Evolutionary conservation across 1,284 basidiomycete species (phyloP).

Genomic region (Ceratobasidium sp.): DNA sequence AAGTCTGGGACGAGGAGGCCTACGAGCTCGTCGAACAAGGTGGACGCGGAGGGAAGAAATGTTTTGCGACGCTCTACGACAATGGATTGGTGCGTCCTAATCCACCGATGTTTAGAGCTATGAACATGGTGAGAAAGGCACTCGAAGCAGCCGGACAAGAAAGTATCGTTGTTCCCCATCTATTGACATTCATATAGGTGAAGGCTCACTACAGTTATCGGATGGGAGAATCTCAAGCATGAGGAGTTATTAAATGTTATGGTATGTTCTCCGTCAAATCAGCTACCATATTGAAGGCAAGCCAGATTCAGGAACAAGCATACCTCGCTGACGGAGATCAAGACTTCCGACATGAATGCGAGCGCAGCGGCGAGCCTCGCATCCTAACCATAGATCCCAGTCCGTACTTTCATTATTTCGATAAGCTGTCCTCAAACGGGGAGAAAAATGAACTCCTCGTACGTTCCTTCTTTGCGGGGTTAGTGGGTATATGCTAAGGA

Average conservation of each 20-base stretch:
- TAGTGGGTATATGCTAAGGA: background rate
- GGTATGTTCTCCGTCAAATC: too few relatives aligned
- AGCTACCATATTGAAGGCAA: too few relatives aligned
- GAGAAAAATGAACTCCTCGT: constrained; percentile 24
- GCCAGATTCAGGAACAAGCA: constrained; percentile 42
- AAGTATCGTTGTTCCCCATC: constrained; percentile 55
- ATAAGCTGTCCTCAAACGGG: constrained; percentile 11
- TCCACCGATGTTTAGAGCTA: constrained; percentile 73
- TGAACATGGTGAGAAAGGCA: constrained; percentile 67
- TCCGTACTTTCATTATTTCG: constrained; percentile 20
- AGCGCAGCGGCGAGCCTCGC: constrained; percentile 62
- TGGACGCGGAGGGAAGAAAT: constrained; percentile 65
- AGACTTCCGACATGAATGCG: constrained; percentile 44
- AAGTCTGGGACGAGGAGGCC: constrained; percentile 71
- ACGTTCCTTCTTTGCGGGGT: constrained; percentile 40
- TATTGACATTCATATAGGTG: background rate
- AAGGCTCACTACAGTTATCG: constrained; percentile 52
- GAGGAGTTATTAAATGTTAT: constrained; percentile 37
- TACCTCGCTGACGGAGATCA: constrained; percentile 48
- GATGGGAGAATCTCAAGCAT: constrained; percentile 51
- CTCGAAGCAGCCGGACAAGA: constrained; percentile 74
- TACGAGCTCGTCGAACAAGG: constrained; percentile 68
- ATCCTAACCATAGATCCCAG: constrained; percentile 61
- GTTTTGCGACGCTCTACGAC: constrained; percentile 72
- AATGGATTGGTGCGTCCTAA: constrained; percentile 72